A percentile compares a stretch with the other conserved stretches of the same genome.
phyloP scores from a whole-genome alignment of 352 stramenopile species.

The Phytophthora citrophthora region DNA sequence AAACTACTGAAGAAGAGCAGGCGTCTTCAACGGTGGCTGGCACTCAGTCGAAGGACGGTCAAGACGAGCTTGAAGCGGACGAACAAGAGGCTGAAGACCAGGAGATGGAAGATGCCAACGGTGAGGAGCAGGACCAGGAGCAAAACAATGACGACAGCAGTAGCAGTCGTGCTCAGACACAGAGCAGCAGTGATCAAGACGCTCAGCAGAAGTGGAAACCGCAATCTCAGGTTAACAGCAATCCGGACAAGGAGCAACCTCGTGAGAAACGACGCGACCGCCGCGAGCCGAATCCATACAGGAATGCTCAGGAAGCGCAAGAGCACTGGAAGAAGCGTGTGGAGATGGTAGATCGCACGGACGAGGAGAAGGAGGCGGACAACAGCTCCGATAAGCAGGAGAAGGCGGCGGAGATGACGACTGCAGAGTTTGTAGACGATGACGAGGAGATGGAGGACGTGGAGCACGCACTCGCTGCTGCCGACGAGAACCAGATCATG shows the following conservation, averaged over 20 bases:
- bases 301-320: slow-evolving; percentile 94
- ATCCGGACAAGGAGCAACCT: slow-evolving; percentile 49
- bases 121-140: slow-evolving; percentile 55
- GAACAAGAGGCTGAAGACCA: slow-evolving; percentile 53
- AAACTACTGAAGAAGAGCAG: slow-evolving; percentile 51
- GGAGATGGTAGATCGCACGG: slow-evolving; percentile 78
- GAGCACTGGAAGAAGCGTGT: slow-evolving; percentile 98
- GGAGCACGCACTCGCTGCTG: slow-evolving; percentile 67
- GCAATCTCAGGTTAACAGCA: slow-evolving; percentile 48
- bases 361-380: slow-evolving; percentile 45
- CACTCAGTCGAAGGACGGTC: slow-evolving; percentile 85
- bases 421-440: slow-evolving; percentile 72
- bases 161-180: slow-evolving; percentile 57
- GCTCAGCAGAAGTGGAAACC: slow-evolving; percentile 62
- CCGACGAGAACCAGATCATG: slow-evolving; percentile 74
- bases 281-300: slow-evolving; percentile 95
- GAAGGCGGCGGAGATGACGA: slow-evolving; percentile 48
- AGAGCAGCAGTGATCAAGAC: slow-evolving; percentile 64
- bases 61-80: slow-evolving; percentile 73
- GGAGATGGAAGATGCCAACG: slow-evolving; percentile 51
- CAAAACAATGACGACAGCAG: slow-evolving; percentile 68
- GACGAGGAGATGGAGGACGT: slow-evolving; percentile 71
- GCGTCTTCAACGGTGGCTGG: slow-evolving; percentile 69
- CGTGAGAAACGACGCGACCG: slow-evolving; percentile 83
- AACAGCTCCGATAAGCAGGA: slow-evolving; percentile 47